Base-by-base conservation (phyloP, 163 green algal species). In the Smithsoniella earleae region DNA sequence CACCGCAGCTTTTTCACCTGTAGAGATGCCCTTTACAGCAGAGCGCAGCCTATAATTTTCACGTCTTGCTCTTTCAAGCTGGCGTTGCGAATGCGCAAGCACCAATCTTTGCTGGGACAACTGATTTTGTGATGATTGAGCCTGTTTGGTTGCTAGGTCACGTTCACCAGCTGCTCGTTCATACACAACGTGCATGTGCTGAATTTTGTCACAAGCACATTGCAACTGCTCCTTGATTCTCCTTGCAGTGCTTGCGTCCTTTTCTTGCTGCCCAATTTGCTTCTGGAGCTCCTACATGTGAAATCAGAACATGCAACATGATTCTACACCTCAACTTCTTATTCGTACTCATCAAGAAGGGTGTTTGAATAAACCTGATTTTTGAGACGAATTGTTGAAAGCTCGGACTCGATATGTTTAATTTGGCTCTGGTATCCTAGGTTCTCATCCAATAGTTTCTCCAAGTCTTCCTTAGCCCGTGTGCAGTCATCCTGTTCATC, bases 181-280 rank as follows among this genome's bases (percentile, higher is more conserved):
- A 69, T 69, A 43, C 18, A 69, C 58, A 10, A 30, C 58, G n/a
- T 45, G 16, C 58, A 69, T 69, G 27, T 34, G 58, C 25, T 69
- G 58, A 5, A 69, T 36, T 13, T 40, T 69, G 25, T n/a, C 18
- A 38, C 25, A 6, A 18, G 25, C 25, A 18, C 43, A 4, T 34
- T 69, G 58, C 3, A 38, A 5, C 58, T 69, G 58, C 25, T 33
- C 4, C 16, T 40, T 33, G 1, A 38, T 69, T 10, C 40, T 13
- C 10, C 40, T 49, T 10, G 13, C 13, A 13, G 40, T 13, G 10
- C 13, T 13, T 49, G 40, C 40, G 10, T 49, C 40, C 40, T 49
- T 10, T 22, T 49, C 40, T 13, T 13, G 10, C 10, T 10, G 10
- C 13, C 13, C 40, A 49, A 49, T 10, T 10, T 13, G 13, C 40